phyloP scores from a whole-genome alignment of 495 filamentous ascomycete species.

The Tuber indicum region DNA sequence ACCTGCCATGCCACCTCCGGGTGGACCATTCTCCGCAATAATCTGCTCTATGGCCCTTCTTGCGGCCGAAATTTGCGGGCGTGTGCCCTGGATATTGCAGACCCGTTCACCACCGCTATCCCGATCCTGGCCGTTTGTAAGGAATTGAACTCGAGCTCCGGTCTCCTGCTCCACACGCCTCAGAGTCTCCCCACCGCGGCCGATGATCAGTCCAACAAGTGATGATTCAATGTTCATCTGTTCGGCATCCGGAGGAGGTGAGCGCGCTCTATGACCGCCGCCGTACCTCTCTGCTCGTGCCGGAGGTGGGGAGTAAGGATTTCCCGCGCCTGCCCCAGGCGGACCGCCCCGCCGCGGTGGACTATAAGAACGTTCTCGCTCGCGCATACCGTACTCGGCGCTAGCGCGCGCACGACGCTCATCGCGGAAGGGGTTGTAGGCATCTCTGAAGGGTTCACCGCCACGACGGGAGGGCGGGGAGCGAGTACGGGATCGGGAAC shows the following conservation, averaged over 20 bases:
- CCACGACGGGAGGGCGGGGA: slow-evolving; percentile 54
- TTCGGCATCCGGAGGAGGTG: slow-evolving; percentile 60
- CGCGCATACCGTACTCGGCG: slow-evolving; percentile 47
- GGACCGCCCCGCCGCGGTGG: slow-evolving; percentile 48
- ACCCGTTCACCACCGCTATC: slow-evolving; percentile 62
- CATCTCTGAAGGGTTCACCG: slow-evolving; percentile 42
- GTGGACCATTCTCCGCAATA: slow-evolving; percentile 62
- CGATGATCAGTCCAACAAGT: slow-evolving; percentile 77
- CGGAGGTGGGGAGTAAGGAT: slow-evolving; percentile 42
- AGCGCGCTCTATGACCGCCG: slow-evolving; percentile 49
- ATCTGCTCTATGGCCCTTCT: slow-evolving; percentile 70
- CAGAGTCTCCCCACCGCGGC: slow-evolving; percentile 73
- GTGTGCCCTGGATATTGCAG: slow-evolving; percentile 69
- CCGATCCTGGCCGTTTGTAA: slow-evolving; percentile 55
- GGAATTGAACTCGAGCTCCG: slow-evolving; percentile 70
- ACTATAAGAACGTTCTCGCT: slow-evolving; percentile 58
- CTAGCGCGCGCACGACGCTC: slow-evolving; percentile 62
- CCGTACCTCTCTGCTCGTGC: slow-evolving; percentile 41
- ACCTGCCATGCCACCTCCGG: slow-evolving; percentile 52
- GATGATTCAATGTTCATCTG: slow-evolving; percentile 68
- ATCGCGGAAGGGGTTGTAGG: slow-evolving; percentile 59
- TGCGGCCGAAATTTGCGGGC: slow-evolving; percentile 59
- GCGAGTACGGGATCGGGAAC: slow-evolving; percentile 63
- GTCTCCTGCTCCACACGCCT: slow-evolving; percentile 69
- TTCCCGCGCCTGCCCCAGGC: slow-evolving; percentile 44